Evolutionary conservation across 2,329 filamentous ascomycete species (phyloP), one percentile per base, ranked within the genome.

Genomic region (Colletotrichum sp.): DNA sequence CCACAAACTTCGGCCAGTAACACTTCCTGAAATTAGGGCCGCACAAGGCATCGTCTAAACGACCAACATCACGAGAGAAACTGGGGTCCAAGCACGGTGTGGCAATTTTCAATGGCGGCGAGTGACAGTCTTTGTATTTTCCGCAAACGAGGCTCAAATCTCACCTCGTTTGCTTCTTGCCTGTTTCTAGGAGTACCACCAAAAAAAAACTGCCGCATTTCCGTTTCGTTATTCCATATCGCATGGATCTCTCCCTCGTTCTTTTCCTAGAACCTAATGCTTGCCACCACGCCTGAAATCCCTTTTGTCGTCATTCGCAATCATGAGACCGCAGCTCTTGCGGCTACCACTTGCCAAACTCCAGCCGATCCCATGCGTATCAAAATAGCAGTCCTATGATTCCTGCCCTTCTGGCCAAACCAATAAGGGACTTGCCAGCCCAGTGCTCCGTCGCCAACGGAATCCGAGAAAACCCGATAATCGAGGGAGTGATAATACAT

Each of bases 331-430:
- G 57, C 72, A 71, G 52, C 67, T 70, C 61, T 61, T 67, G 67
- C 66, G 63, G 72, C 74, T 67, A 52, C 61, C 74, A 76, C 71
- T 66, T 67, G 74, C 74, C 72, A 75, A 76, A 76, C 74, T 76
- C 74, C 74, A 67, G 70, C 63, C 74, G 52, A 71, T 74, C 48
- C 74, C 72, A 76, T 76, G 74, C 72, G 67, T 76, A 30, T 76
- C 65, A 74, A 75, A 76, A 75, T 67, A 71, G 66, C 72, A 76
- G 68, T 71, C 74, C 65, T 64, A 68, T 76, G 72, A 64, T 71
- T 75, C 71, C 74, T 67, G 74, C 66, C 74, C 71, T 21, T 59
- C 65, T 71, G 74, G 66, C 67, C 52, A 76, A 71, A 21, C 60
- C 71, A 63, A 57, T 43, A 39, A 39, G 55, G 74, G 72, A 63